phyloP scores from a whole-genome alignment of 164 flowering plant species.

The Stephania japonica region DNA sequence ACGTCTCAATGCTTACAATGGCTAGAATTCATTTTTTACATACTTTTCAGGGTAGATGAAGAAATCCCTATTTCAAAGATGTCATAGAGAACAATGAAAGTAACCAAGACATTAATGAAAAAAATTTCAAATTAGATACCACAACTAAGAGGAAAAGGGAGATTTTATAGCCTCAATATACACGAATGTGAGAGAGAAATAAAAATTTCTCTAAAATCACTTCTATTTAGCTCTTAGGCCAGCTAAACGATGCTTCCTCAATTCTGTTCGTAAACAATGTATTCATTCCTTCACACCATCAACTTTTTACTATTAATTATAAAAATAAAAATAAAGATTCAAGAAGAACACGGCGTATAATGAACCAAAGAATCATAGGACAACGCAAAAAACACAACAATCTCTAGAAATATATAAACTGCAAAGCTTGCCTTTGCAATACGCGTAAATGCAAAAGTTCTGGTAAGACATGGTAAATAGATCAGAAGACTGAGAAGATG shows the following conservation, averaged over 20 bases:
- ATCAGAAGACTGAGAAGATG: constrained; percentile 3
- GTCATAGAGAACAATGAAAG: not conserved
- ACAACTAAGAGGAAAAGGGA: not conserved
- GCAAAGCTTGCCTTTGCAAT: constrained; percentile 3
- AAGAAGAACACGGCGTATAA: not conserved
- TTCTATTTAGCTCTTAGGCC: not conserved
- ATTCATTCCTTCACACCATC: not conserved
- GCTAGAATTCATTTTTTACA: not conserved
- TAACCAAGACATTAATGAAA: not conserved
- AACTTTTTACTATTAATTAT: not conserved
- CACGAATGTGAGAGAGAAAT: not conserved
- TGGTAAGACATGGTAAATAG: not conserved
- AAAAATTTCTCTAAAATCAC: too few relatives aligned
- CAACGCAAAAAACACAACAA: too few relatives aligned
- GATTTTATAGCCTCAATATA: not conserved
- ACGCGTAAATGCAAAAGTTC: not conserved
- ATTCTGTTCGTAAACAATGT: not conserved
- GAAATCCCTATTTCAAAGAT: not conserved
- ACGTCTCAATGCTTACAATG: not conserved
- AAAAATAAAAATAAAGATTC: not conserved
- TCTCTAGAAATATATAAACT: not conserved
- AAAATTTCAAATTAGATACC: not conserved
- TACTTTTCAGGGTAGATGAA: not conserved
- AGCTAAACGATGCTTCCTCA: not conserved
- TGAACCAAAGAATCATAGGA: not conserved